These are phyloP conservation scores for Penicillium sp. DNA, from an alignment of 2,329 filamentous ascomycete species.

Conservation along the genomic window DNA sequence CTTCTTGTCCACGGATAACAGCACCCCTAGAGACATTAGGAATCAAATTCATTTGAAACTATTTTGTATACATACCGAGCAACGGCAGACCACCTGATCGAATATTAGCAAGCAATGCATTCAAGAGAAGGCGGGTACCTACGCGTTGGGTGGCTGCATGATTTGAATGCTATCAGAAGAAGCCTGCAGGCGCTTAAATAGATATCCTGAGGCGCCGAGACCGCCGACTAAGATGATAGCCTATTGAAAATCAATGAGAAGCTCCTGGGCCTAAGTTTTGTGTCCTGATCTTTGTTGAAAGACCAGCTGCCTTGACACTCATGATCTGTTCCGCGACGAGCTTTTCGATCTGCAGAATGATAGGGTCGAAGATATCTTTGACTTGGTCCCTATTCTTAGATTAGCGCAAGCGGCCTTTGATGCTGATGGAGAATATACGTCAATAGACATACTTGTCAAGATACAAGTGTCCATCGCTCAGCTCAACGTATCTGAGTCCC, in stretches of 20 bases:
- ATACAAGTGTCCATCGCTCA: slow-evolving; percentile 22
- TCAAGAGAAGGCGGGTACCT: slow-evolving; percentile 5
- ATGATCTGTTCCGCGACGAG: slow-evolving; percentile 26
- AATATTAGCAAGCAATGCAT: background rate
- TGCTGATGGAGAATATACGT: background rate
- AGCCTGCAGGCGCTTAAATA: slow-evolving; percentile 30
- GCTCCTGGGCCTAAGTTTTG: background rate
- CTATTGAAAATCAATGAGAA: slow-evolving; percentile 1
- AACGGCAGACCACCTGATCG: slow-evolving; percentile 28
- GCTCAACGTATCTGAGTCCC: slow-evolving; percentile 21
- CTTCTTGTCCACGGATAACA: slow-evolving; percentile 24
- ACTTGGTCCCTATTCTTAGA: slow-evolving; percentile 19
- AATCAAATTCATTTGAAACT: no score
- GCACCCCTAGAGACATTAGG: slow-evolving; percentile 20
- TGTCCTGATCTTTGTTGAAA: slow-evolving; percentile 8
- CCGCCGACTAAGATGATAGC: slow-evolving; percentile 43
- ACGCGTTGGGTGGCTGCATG: slow-evolving; percentile 35
- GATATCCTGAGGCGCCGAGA: slow-evolving; percentile 39
- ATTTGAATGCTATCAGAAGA: slow-evolving; percentile 28
- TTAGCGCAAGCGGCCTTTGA: background rate
- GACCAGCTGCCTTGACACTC: slow-evolving; percentile 1
- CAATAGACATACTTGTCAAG: slow-evolving; percentile 17
- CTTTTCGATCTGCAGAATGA: slow-evolving; percentile 25
- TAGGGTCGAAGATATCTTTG: slow-evolving; percentile 29
- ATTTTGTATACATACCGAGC: slow-evolving; percentile 17